A percentile compares a stretch with the other conserved stretches of the same genome.
phyloP scores from a whole-genome alignment of 305 asterid species.

The Rubia occidens region DNA sequence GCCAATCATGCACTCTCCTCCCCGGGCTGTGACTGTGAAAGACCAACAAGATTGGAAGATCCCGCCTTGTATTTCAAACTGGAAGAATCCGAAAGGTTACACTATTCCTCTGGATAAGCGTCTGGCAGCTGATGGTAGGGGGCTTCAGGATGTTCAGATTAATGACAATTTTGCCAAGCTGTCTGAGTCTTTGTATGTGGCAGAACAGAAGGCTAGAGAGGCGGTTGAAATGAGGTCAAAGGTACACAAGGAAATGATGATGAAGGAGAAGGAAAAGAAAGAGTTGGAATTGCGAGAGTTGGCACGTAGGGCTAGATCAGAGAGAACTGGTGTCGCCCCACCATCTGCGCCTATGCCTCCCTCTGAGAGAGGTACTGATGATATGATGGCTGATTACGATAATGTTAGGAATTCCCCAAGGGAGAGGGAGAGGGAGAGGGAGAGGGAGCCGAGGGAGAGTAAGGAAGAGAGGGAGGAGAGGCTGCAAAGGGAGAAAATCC shows the following conservation, averaged over 20 bases:
- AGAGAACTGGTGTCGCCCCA: slow-evolving; percentile 57
- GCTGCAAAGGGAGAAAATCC: slow-evolving; percentile 58
- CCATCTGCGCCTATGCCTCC: slow-evolving; percentile 39
- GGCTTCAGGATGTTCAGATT: slow-evolving; percentile 88
- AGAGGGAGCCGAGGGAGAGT: slow-evolving; percentile 30
- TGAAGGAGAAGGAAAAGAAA: slow-evolving; percentile 87
- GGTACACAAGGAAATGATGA: slow-evolving; percentile 85
- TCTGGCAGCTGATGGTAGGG: slow-evolving; percentile 90
- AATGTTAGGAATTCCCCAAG: slow-evolving; percentile 45
- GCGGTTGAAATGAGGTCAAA: slow-evolving; percentile 88
- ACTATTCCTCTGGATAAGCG: slow-evolving; percentile 92
- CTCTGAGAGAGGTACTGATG: slow-evolving; percentile 56
- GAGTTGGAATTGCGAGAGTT: slow-evolving; percentile 65
- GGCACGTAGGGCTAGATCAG: slow-evolving; percentile 83
- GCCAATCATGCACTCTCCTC: slow-evolving; percentile 91
- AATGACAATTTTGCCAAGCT: slow-evolving; percentile 81
- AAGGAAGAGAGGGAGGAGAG: slow-evolving; percentile 55
- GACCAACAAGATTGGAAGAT: slow-evolving; percentile 96
- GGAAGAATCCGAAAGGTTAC: slow-evolving; percentile 93
- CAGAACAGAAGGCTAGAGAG: slow-evolving; percentile 86
- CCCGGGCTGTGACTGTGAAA: slow-evolving; percentile 82
- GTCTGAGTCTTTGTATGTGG: slow-evolving; percentile 69
- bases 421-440: slow-evolving; percentile 61
- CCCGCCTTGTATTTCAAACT: slow-evolving; percentile 86
- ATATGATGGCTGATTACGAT: slow-evolving; percentile 45